Evolutionary conservation across 768 basidiomycete genomes (phyloP).

Genomic region (Pleurotus pulmonarius): DNA sequence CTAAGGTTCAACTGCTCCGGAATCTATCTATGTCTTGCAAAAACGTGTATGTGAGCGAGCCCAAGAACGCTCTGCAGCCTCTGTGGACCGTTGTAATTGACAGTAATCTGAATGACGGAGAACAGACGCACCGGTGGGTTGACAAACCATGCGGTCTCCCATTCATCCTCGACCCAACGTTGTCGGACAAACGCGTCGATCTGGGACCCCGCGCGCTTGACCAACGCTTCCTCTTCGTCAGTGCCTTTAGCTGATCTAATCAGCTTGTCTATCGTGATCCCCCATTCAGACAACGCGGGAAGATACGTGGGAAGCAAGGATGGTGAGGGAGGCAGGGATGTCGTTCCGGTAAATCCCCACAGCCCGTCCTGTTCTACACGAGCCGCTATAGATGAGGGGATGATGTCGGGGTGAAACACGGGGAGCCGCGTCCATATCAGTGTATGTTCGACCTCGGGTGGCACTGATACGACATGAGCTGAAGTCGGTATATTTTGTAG

Average conservation of each 20-base stretch:
- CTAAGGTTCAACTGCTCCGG: too few relatives aligned
- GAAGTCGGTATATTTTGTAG: constrained; percentile 10
- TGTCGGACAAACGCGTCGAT: constrained; percentile 60
- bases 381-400: constrained; percentile 44
- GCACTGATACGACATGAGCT: constrained; percentile 37
- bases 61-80: constrained; percentile 80
- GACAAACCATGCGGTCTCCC: constrained; percentile 92
- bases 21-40: constrained; percentile 53
- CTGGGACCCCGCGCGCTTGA: constrained; percentile 50
- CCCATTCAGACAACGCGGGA: constrained; percentile 68
- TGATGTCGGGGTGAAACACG: constrained; percentile 58
- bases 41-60: constrained; percentile 85
- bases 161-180: constrained; percentile 67
- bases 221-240: constrained; percentile 47
- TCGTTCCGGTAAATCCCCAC: constrained; percentile 74
- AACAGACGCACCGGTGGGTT: constrained; percentile 72
- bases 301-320: constrained; percentile 54
- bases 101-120: not conserved
- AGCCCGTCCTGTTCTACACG: constrained; percentile 74
- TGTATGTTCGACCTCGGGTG: constrained; percentile 67
- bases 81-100: constrained; percentile 28
- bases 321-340: constrained; percentile 53
- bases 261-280: constrained; percentile 58
- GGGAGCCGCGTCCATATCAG: constrained; percentile 78
- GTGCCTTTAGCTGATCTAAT: constrained; percentile 48